Base-by-base conservation (phyloP, 257 asterid genomes). In the Ballota nigra region DNA sequence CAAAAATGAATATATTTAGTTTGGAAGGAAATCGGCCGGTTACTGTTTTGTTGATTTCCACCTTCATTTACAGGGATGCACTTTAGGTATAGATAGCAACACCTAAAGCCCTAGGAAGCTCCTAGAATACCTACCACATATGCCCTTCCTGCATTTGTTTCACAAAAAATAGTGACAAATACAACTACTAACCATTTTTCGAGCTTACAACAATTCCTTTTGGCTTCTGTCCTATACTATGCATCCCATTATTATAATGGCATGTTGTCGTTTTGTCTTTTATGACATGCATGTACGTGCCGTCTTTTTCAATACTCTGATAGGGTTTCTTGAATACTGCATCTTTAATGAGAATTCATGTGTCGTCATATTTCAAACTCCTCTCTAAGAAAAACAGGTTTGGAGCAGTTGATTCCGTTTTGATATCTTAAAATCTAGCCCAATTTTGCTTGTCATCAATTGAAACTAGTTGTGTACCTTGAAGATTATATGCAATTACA, bases 311-410 rank as follows among this genome's bases (percentile, higher is more conserved):
- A n/a, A 4, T 43, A 43, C 52, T 47, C 22, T 19, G 29, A 53
- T 53, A 53, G 8, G 8, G 20, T 8, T 72, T 18, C 66, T 63
- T 26, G 59, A 52, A 63, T 22, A 47, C 41, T 63, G 45, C 22
- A 0, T 55, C 51, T 43, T 41, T 52, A 8, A 6, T 29, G 41
- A 57, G 53, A 57, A 5, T 57, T 51, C 38, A n/a, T 11, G 36
- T 34, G 51, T 59, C 5, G 16, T 28, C 3, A 51, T 24, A 65
- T 8, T 55, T 33, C 89, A 95, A 95, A 78, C 94, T 95, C 77
- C 96, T 95, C 77, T 89, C 98, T 62, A 95, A 95, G 87, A 95
- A 88, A 72, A 45, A 82, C 52, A 88, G 98, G 99, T 89, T 12
- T 13, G 18, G 2, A 15, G 18, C 5, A 43, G 52, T 40, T 26